phyloP scores from a whole-genome alignment of 805 yeast species.

The Barnettozyma siamensis region DNA sequence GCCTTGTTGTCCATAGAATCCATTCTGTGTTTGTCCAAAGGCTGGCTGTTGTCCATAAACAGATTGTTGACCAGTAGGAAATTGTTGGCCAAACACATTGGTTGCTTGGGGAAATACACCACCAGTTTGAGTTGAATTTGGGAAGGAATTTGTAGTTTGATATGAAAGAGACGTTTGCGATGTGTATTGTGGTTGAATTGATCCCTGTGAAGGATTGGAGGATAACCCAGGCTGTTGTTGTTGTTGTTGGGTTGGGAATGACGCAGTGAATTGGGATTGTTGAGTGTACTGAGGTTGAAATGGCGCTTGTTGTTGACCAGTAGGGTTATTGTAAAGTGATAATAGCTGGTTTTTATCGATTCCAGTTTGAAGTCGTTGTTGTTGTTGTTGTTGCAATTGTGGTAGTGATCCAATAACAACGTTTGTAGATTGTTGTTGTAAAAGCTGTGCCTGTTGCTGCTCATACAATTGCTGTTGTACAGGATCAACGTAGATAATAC shows the following conservation, averaged over 20 bases:
- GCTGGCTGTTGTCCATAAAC: not conserved
- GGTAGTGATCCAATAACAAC: slow-evolving; percentile 7
- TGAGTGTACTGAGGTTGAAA: slow-evolving; percentile 6
- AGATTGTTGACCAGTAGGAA: no score
- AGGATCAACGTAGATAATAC: slow-evolving; percentile 62
- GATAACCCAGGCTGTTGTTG: not conserved
- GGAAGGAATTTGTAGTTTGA: not conserved
- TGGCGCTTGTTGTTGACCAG: slow-evolving; percentile 11
- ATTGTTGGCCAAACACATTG: no score
- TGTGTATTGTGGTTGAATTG: slow-evolving; percentile 4
- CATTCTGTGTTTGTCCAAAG: not conserved
- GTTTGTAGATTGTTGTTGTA: slow-evolving; percentile 8
- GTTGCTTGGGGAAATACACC: not conserved
- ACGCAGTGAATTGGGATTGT: not conserved
- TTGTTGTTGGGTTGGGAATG: not conserved
- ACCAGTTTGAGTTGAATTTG: not conserved
- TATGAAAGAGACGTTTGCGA: not conserved
- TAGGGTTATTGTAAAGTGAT: slow-evolving; percentile 33
- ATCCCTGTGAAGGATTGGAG: not conserved
- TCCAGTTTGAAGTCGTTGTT: slow-evolving; percentile 14
- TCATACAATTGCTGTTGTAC: slow-evolving; percentile 44
- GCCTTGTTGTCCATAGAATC: not conserved
- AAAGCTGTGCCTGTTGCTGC: slow-evolving; percentile 18
- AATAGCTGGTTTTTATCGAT: slow-evolving; percentile 17
- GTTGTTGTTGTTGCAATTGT: slow-evolving; percentile 1